A percentile compares a stretch with the other conserved stretches of the same genome.
Evolutionary conservation across 352 stramenopile genomes (phyloP).

Genomic region (Phytophthora fragariae): DNA sequence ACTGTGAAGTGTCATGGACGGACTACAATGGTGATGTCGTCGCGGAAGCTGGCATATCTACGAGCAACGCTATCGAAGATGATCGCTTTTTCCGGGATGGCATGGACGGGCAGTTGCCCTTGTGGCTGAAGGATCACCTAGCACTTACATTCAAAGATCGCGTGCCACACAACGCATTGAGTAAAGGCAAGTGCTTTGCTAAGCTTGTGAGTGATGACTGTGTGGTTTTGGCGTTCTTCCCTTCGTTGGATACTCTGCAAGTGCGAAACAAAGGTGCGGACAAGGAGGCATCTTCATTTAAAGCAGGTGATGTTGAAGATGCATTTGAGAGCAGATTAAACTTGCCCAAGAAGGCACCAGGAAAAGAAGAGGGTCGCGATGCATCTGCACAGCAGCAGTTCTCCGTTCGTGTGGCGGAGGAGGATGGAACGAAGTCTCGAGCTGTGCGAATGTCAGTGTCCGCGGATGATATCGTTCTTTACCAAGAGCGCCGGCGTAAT

Average conservation of each 20-base stretch:
- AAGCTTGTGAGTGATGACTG: conserved; percentile 80
- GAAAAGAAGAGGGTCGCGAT: conserved; percentile 14
- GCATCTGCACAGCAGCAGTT: conserved; percentile 44
- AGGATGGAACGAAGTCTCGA: conserved; percentile 36
- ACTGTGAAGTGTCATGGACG: conserved; percentile 89
- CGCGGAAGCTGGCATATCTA: conserved; percentile 13
- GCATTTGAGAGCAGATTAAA: conserved; percentile 16
- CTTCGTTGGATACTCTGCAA: conserved; percentile 67
- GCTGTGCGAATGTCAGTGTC: conserved; percentile 73
- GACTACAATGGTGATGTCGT: conserved; percentile 68
- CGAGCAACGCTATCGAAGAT: conserved; percentile 38
- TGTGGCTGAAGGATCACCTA: conserved; percentile 75
- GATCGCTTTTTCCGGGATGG: conserved; percentile 51
- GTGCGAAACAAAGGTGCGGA: conserved; percentile 44
- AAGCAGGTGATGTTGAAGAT: conserved; percentile 14
- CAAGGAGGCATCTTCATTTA: conserved; percentile 15
- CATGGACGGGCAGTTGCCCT: conserved; percentile 66
- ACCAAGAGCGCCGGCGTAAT: conserved; percentile 78
- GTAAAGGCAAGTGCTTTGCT: conserved; percentile 86
- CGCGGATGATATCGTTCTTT: conserved; percentile 86
- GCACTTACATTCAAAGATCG: conserved; percentile 53
- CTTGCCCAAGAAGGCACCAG: conserved; percentile 12
- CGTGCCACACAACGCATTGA: conserved; percentile 47
- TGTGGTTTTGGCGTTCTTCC: conserved; percentile 83
- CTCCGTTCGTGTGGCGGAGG: conserved; percentile 34